Evolutionary conservation across 2,329 filamentous ascomycete genomes (phyloP), one percentile per base, ranked within the genome.

Genomic region (Alternaria sp.): DNA sequence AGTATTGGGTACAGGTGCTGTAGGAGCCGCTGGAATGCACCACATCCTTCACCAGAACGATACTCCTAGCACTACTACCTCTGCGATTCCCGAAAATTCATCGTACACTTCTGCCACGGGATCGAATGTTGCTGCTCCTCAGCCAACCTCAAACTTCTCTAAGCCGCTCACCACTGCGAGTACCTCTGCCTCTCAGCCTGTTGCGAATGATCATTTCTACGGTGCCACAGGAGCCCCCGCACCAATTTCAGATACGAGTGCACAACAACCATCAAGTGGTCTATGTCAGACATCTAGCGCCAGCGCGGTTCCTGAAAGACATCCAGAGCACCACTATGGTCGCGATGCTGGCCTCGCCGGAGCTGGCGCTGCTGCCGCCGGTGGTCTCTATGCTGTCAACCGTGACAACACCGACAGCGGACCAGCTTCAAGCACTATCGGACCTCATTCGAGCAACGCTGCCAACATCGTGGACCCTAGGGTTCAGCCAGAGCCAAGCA

Each of bases 401-500:
- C 64, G 59, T 45, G 66, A 71, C 17, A 58, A 71, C 17, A 67
- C 69, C 11, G 60, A 73, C 15, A 67, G 66, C 47, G 72, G 71
- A 5, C 66, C 70, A 51, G 68, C 72, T 25, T 68, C 71, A 6
- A 65, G 45, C 10, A 74, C 70, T 8, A 66, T 70, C n/a, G 77
- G 77, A 8, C 75, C 76, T 21, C 77, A 79, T 54, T 66, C 70
- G 19, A 79, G 77, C 57, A 74, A 76, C 40, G 68, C 68, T 12
- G 77, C 72, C 2, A 79, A 79, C 59, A 59, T 68, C 30, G 67
- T 81, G 10, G 80, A 81, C 43, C 79, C 80, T 25, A 54, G 67
- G 25, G 69, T 70, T 15, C 69, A 73, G 26, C 69, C 71, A 17
- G 63, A 71, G n/a, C 69, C 69, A 13, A 57, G 50, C 51, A 43